A percentile compares a stretch with the other conserved stretches of the same genome.
Conservation (phyloP, 23 red algal species). For the Agarophyton chilense region DNA sequence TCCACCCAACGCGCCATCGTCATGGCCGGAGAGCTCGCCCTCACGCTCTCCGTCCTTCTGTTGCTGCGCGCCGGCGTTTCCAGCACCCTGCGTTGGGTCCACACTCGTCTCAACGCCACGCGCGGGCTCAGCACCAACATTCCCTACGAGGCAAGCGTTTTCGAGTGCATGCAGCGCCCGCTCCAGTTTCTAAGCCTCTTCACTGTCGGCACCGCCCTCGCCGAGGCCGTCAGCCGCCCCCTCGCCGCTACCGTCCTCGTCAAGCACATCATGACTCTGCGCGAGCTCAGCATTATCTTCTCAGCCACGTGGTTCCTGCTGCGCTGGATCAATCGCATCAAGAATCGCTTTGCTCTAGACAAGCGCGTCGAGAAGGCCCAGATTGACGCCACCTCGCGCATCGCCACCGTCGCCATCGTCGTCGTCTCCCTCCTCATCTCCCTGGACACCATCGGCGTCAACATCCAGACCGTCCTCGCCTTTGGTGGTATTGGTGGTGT, state of each 20-base stretch:
- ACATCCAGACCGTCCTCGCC: conserved; percentile 94
- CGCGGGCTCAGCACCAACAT: conserved; percentile 63
- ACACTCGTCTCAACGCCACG: conserved; percentile 78
- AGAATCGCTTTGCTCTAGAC: conserved; percentile 80
- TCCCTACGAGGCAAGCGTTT: conserved; percentile 89
- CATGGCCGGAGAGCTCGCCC: conserved; percentile 70
- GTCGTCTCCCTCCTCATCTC: conserved; percentile 82
- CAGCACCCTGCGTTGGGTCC: conserved; percentile 82
- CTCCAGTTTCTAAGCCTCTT: conserved; percentile 92
- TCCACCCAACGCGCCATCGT: conserved; percentile 33
- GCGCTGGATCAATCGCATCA: conserved; percentile 95
- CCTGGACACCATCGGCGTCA: conserved; percentile 97
- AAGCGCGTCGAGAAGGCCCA: conserved; percentile 95
- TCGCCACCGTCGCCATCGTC: conserved; percentile 84
- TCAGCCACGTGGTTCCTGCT: conserved; percentile 95
- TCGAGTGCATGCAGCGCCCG: conserved; percentile 98
- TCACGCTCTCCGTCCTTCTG: conserved; percentile 74
- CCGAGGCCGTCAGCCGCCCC: conserved; percentile 93
- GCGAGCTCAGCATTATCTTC: conserved; percentile 97
- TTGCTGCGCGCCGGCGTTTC: conserved; percentile 90
- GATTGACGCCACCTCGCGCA: conserved; percentile 82
- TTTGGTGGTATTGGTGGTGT: conserved; percentile 99
- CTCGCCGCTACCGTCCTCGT: conserved; percentile 81
- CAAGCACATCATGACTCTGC: conserved; percentile 81
- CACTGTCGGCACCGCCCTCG: conserved; percentile 88